Evolutionary conservation across 331 rosid species (phyloP).

Genomic region (Malus hybrid): DNA sequence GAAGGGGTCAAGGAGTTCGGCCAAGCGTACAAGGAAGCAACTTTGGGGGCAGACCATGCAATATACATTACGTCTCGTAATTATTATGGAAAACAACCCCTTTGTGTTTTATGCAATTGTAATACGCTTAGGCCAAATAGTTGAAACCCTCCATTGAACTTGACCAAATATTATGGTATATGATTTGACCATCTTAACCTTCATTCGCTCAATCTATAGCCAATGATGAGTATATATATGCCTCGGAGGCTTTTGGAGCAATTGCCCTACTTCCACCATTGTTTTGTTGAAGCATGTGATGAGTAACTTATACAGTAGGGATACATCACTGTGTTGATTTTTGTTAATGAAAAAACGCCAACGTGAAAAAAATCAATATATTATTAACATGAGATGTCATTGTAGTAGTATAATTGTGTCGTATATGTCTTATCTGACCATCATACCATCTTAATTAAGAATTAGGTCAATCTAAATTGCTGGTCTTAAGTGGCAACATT

Average conservation of each 20-base stretch:
- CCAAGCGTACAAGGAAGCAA: not conserved
- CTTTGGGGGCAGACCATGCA: not conserved
- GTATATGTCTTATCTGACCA: not conserved
- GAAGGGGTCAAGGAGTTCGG: not conserved
- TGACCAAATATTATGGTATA: not conserved
- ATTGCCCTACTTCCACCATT: not conserved
- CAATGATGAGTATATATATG: no score
- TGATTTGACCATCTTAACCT: not conserved
- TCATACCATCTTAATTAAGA: not conserved
- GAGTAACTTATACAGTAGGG: no score
- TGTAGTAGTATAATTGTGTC: no score
- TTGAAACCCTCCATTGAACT: not conserved
- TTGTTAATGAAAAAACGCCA: no score
- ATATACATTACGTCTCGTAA: no score
- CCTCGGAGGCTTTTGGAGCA: not conserved
- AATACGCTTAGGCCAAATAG: not conserved
- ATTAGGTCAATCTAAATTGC: not conserved
- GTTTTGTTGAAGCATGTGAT: not conserved
- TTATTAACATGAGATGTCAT: rapidly evolving
- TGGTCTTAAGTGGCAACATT: not conserved
- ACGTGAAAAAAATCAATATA: not conserved
- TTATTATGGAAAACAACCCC: no score
- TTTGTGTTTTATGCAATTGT: no score
- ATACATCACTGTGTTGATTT: not conserved
- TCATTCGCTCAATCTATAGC: not conserved